A percentile compares a stretch with the other conserved stretches of the same genome.
phyloP scores from a whole-genome alignment of 2,329 filamentous ascomycete species.

The Dendryphion nanum region DNA sequence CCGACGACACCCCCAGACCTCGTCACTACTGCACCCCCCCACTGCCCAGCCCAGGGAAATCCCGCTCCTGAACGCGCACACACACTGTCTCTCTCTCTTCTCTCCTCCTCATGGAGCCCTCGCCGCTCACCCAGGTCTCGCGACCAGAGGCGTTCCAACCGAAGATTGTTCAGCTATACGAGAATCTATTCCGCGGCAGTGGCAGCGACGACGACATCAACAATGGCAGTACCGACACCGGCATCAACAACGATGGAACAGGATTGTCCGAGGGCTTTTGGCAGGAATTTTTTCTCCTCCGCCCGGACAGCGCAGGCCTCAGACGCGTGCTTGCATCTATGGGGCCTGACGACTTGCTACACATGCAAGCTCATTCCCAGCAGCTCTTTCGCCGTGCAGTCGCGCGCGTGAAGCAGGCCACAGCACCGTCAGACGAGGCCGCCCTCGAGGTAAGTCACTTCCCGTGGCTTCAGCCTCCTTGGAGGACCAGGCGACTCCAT shows the following conservation, averaged over 20 bases:
- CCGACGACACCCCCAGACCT: too few relatives aligned
- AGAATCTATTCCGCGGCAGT: conserved; percentile 63
- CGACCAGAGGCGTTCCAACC: conserved; percentile 88
- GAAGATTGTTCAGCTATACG: conserved; percentile 90
- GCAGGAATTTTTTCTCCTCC: conserved; percentile 90
- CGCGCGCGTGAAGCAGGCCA: conserved; percentile 61
- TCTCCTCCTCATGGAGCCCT: conserved; percentile 68
- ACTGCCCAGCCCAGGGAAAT: too few relatives aligned
- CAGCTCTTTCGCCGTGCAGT: conserved; percentile 77
- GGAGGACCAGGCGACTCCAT: too few relatives aligned
- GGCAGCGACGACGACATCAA: conserved; percentile 39
- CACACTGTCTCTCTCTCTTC: too few relatives aligned
- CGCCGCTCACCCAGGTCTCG: conserved; percentile 88
- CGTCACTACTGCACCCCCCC: neutral
- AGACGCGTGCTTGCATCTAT: conserved; percentile 68
- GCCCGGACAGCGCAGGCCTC: conserved; percentile 71
- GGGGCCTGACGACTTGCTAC: conserved; percentile 71
- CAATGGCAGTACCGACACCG: conserved; percentile 26
- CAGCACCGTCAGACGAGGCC: conserved; percentile 66
- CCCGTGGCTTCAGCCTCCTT: conserved; percentile 46
- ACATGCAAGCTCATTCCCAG: conserved; percentile 71
- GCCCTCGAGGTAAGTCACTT: conserved; percentile 73
- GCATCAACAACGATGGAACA: conserved; percentile 57
- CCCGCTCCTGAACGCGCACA: too few relatives aligned
- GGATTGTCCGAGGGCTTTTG: conserved; percentile 89